phyloP scores from a whole-genome alignment of 2,329 filamentous ascomycete species.

The Beauveria bassiana region DNA sequence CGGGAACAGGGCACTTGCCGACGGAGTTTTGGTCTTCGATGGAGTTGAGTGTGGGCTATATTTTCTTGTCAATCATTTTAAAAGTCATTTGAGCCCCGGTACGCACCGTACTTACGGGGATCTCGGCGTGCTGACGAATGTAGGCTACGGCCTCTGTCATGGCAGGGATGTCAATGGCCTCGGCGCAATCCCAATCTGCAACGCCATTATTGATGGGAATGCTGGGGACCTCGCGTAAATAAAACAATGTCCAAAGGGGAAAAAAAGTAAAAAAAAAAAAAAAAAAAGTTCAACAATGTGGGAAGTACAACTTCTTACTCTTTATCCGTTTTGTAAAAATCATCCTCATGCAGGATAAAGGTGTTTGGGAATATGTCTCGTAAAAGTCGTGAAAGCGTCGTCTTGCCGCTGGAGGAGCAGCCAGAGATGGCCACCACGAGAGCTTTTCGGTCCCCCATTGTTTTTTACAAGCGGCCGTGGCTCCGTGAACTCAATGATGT shows the following conservation, averaged over 20 bases:
- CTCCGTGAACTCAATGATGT: not conserved
- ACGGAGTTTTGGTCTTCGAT: constrained; percentile 56
- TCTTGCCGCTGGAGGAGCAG: constrained; percentile 90
- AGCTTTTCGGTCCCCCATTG: constrained; percentile 36
- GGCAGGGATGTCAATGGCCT: constrained; percentile 62
- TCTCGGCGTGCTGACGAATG: constrained; percentile 60
- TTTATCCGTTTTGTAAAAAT: constrained; percentile 81
- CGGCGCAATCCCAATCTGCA: constrained; percentile 87
- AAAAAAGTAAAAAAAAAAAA: too few relatives aligned
- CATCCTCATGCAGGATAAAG: constrained; percentile 89
- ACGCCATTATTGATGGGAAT: constrained; percentile 52
- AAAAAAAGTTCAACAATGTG: too few relatives aligned
- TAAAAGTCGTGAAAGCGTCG: constrained; percentile 78
- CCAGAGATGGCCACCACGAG: constrained; percentile 78
- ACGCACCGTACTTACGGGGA: constrained; percentile 42
- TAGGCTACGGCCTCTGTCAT: constrained; percentile 61
- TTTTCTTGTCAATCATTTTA: not conserved
- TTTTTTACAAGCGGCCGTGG: too few relatives aligned
- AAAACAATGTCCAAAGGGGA: too few relatives aligned
- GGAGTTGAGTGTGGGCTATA: constrained; percentile 24
- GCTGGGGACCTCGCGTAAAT: not conserved
- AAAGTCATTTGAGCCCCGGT: not conserved
- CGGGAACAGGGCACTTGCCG: constrained; percentile 45
- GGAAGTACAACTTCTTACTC: constrained; percentile 39
- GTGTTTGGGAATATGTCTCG: constrained; percentile 70